A percentile compares a stretch with the other conserved stretches of the same genome.
Conservation (phyloP, 192 early-diverging fungal genomes). For the Geranomyces variabilis region DNA sequence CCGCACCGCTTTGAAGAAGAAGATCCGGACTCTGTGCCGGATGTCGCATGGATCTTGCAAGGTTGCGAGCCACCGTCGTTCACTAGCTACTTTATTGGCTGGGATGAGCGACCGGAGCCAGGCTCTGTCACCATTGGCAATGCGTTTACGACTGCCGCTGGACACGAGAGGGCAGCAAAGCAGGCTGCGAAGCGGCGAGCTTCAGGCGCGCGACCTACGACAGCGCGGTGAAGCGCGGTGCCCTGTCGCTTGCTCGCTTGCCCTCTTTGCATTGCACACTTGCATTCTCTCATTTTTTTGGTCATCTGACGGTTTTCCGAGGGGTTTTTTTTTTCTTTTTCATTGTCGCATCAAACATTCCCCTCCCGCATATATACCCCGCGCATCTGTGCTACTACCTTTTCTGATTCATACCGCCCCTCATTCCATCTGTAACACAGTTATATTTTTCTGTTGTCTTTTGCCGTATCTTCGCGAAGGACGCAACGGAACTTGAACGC, state of each 20-base stretch:
- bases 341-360: not conserved
- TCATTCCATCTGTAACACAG: not conserved
- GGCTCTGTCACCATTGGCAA: slow-evolving; percentile 25
- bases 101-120: slow-evolving; percentile 35
- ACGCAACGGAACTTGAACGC: too few species aligned
- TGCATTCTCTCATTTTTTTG: not conserved
- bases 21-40: slow-evolving; percentile 1
- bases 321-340: too few species aligned
- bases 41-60: slow-evolving; percentile 40
- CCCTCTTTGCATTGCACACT: not conserved
- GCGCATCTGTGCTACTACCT: not conserved
- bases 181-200: not conserved
- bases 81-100: slow-evolving; percentile 44
- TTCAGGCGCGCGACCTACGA: not conserved
- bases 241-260: not conserved
- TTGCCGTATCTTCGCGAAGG: too few species aligned
- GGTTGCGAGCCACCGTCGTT: slow-evolving; percentile 42
- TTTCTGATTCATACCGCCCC: not conserved
- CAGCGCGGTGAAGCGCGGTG: not conserved
- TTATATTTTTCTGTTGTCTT: not conserved
- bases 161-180: not conserved
- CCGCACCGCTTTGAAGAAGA: not conserved
- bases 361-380: not conserved
- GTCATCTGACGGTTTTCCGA: not conserved
- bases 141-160: slow-evolving; percentile 16